phyloP scores from a whole-genome alignment of 2,329 filamentous ascomycete genomes.

The Talaromyces islandicus region DNA sequence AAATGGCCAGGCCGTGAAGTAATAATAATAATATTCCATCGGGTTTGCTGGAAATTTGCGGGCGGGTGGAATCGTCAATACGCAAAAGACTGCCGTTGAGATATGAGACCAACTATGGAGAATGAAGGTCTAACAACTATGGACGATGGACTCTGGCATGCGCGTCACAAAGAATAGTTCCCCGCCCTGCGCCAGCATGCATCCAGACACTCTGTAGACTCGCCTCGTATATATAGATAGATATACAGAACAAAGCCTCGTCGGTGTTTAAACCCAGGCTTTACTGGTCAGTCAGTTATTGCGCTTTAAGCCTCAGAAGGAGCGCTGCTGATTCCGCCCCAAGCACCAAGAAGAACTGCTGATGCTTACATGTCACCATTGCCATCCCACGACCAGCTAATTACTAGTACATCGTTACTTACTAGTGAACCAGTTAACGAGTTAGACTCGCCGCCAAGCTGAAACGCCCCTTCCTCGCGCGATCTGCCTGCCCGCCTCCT shows the following conservation, averaged over 20 bases:
- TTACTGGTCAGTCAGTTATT: neutral
- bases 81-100: too few relatives aligned
- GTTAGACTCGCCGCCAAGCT: neutral
- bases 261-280: too few relatives aligned
- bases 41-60: too few relatives aligned
- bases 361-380: neutral
- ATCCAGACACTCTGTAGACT: too few relatives aligned
- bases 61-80: too few relatives aligned
- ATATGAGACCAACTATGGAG: too few relatives aligned
- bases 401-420: too few relatives aligned
- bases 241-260: neutral
- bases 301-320: too few relatives aligned
- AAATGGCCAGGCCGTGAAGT: too few relatives aligned
- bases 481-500: neutral
- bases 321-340: neutral
- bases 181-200: neutral
- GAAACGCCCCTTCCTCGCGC: neutral
- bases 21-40: too few relatives aligned
- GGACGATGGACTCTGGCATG: neutral
- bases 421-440: too few relatives aligned
- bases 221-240: neutral
- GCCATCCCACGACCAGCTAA: neutral
- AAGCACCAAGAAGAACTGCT: neutral
- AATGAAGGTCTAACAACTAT: too few relatives aligned
- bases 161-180: neutral